Conservation (phyloP, 768 basidiomycete genomes). For the Kwoniella dejecticola region DNA sequence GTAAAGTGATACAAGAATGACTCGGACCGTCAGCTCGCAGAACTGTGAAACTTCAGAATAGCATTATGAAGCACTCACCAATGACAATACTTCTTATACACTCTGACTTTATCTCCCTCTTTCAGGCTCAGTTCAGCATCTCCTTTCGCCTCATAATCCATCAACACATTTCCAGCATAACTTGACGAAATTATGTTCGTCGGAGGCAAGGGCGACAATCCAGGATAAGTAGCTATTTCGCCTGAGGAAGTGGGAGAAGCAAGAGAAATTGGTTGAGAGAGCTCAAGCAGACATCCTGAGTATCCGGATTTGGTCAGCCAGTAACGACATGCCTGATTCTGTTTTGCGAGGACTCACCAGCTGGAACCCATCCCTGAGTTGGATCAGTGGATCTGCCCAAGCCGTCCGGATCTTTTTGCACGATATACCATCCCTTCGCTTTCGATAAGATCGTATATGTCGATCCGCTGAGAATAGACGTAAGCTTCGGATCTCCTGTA, state of each 20-base stretch:
- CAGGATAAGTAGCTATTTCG: constrained; percentile 34
- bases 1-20: background rate
- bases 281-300: constrained; percentile 79
- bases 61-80: constrained; percentile 62
- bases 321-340: too few species aligned
- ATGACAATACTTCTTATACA: constrained; percentile 97
- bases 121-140: constrained; percentile 86
- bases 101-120: constrained; percentile 84
- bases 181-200: constrained; percentile 93
- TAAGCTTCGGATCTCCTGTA: background rate
- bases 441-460: constrained; percentile 90
- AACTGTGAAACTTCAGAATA: too few species aligned
- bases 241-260: constrained; percentile 59
- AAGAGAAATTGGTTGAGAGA: constrained; percentile 83
- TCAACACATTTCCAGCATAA: constrained; percentile 92
- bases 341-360: constrained; percentile 63
- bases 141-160: constrained; percentile 94
- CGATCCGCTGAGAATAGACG: constrained; percentile 62
- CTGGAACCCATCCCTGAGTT: constrained; percentile 96
- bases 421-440: constrained; percentile 99
- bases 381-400: constrained; percentile 71
- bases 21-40: too few species aligned
- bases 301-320: too few species aligned
- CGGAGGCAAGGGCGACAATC: constrained; percentile 71
- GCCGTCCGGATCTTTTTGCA: constrained; percentile 88